Base-by-base conservation (phyloP, 768 basidiomycete species). In the Cyclocybe cylindracea region DNA sequence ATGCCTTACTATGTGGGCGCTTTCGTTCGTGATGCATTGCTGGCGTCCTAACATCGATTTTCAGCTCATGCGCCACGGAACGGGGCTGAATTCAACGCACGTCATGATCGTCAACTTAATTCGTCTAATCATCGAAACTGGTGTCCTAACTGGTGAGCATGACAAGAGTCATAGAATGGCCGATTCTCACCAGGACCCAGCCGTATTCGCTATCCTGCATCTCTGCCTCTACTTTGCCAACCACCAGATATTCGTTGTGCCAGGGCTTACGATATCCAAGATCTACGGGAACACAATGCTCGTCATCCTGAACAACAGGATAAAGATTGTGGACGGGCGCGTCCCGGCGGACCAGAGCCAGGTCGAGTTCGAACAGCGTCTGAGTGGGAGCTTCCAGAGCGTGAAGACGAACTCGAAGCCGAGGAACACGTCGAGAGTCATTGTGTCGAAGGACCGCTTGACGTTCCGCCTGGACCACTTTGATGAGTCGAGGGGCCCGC, bases 1-100 rank as follows among this genome's bases (percentile, higher is more conserved):
- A 68, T 70, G 67, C 65, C 68, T 11, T 68, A 65, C 48, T 68
- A 64, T 47, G 68, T 65, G 59, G n/a, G 61, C 59, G 3, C 7
- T 34, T 5, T 19, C n/a, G 14, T 11, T 24, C 6, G 13, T 3
- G 11, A 10, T 33, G 14, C 24, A n/a, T 6, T 16, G 2, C 19
- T 19, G 31, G 31, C 18, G 6, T 4, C 32, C 38, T 7, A 51
- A 39, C 10, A 4, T 35, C 18, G 29, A 31, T 14, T 31, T 31
- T 14, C 31, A 66, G 67, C 48, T 70, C 14, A 60, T 68, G 58
- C 61, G 63, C 7, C 58, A 62, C 38, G 65, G 66, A 1, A 66
- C 67, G 9, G 67, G 66, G 5, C 52, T 67, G 32, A 56, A 50
- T 29, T 41, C 57, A 1, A 70, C 67, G 0, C 67, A 70, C 45